Conservation (phyloP, 371 early-diverging fungal genomes). For the Fennellomyces sp. region DNA sequence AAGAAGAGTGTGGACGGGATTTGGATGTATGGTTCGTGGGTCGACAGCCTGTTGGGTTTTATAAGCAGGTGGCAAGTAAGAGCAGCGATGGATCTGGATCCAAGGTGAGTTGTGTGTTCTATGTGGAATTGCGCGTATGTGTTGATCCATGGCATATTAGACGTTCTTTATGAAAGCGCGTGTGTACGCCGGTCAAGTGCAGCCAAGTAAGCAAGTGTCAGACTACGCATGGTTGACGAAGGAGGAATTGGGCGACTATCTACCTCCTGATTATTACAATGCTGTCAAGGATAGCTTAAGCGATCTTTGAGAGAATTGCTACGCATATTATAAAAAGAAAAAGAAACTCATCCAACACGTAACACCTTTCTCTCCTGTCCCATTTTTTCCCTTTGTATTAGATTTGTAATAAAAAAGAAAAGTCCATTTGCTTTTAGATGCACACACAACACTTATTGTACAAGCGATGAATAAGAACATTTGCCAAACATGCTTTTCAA, state of each 20-base stretch:
- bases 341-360: neutral
- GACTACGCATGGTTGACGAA: constrained; percentile 91
- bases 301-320: constrained; percentile 45
- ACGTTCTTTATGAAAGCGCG: constrained; percentile 87
- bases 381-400: neutral
- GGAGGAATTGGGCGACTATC: constrained; percentile 73
- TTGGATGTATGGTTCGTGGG: constrained; percentile 92
- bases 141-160: constrained; percentile 4
- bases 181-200: constrained; percentile 79
- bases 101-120: constrained; percentile 45
- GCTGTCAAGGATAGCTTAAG: constrained; percentile 78
- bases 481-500: neutral
- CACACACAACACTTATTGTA: no score
- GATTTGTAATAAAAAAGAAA: neutral
- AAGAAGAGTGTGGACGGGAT: constrained; percentile 71
- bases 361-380: neutral
- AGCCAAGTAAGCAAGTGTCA: constrained; percentile 54
- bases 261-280: constrained; percentile 74
- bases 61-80: constrained; percentile 50
- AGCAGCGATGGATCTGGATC: constrained; percentile 27
- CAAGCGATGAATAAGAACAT: neutral
- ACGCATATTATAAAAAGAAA: neutral
- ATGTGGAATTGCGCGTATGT: neutral
- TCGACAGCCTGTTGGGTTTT: constrained; percentile 77
- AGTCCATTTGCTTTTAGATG: no score